Conservation (phyloP, 108 stramenopile genomes). For the Skeletonema menzelii region DNA sequence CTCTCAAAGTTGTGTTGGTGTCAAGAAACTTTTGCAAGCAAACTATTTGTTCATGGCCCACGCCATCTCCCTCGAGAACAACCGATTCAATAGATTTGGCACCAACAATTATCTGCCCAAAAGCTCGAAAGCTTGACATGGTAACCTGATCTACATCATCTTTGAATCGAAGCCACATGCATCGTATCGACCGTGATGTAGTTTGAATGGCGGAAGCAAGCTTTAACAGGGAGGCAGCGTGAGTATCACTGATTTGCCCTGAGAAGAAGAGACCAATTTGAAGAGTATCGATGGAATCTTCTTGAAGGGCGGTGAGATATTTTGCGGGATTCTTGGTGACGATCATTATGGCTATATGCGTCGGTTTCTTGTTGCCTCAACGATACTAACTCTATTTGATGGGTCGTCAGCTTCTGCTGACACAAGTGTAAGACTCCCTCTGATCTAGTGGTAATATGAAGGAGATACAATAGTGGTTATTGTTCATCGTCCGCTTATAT, state of each 20-base stretch:
- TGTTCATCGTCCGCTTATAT: no score
- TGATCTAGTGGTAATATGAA: no score
- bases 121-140: conserved; percentile 8
- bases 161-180: conserved; percentile 32
- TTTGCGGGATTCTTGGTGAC: conserved; percentile 32
- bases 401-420: no score
- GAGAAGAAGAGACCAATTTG: conserved; percentile 29
- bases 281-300: conserved; percentile 16
- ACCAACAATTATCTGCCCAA: conserved; percentile 26
- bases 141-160: conserved; percentile 23
- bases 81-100: conserved; percentile 22
- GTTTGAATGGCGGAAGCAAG: conserved; percentile 15
- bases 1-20: conserved; percentile 25
- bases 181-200: conserved; percentile 19
- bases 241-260: conserved; percentile 6
- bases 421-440: no score
- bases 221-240: conserved; percentile 6
- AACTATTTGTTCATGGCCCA: conserved; percentile 19
- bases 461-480: no score
- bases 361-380: no score
- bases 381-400: no score
- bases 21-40: conserved; percentile 21
- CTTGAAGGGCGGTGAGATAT: conserved; percentile 26
- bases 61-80: conserved; percentile 15
- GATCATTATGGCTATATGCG: neutral